Percentiles rank a stretch among this genome's conserved stretches.
Evolutionary conservation across 495 filamentous ascomycete genomes (phyloP).

Genomic region (Bacidia rubella): DNA sequence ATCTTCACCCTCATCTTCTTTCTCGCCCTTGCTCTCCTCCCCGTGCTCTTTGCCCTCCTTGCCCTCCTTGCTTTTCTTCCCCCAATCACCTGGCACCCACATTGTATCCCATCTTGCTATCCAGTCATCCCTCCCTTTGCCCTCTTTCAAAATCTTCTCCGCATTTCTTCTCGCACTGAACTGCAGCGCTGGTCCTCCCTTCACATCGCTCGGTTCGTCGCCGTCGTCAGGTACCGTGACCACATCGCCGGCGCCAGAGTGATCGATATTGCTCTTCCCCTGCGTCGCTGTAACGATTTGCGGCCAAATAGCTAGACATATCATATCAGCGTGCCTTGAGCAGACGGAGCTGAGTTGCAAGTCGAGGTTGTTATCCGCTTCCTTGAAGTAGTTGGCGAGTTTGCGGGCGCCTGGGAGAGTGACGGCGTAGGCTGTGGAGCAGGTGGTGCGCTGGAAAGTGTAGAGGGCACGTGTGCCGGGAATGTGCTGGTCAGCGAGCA

Average conservation of each 20-base stretch:
- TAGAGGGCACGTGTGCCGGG: constrained; percentile 10
- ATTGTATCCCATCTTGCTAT: constrained; percentile 9
- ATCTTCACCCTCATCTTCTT: constrained; percentile 63
- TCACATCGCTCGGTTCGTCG: not conserved
- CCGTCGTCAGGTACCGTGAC: not conserved
- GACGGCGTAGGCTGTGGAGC: constrained; percentile 15
- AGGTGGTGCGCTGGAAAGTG: constrained; percentile 1
- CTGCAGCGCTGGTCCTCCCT: constrained; percentile 7
- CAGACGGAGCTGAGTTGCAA: constrained; percentile 6
- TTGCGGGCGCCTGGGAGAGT: constrained; percentile 10
- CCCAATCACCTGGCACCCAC: not conserved
- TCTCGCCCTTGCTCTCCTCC: constrained; percentile 38
- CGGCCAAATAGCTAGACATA: constrained; percentile 14
- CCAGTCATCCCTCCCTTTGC: constrained; percentile 7
- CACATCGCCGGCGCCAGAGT: constrained; percentile 6
- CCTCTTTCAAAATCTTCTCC: not conserved
- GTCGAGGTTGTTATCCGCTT: constrained; percentile 10
- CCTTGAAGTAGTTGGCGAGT: constrained; percentile 8
- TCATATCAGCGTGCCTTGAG: not conserved
- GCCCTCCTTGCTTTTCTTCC: constrained; percentile 59
- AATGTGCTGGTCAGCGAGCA: constrained; percentile 1
- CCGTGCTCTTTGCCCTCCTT: constrained; percentile 68
- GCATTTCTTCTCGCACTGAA: constrained; percentile 12
- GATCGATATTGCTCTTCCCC: constrained; percentile 8
- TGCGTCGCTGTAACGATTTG: constrained; percentile 9